A percentile compares a stretch with the other conserved stretches of the same genome.
These are phyloP conservation scores for Cystobasidium slooffiae DNA, from an alignment of 1,284 basidiomycete species.

Conservation along the genomic window DNA sequence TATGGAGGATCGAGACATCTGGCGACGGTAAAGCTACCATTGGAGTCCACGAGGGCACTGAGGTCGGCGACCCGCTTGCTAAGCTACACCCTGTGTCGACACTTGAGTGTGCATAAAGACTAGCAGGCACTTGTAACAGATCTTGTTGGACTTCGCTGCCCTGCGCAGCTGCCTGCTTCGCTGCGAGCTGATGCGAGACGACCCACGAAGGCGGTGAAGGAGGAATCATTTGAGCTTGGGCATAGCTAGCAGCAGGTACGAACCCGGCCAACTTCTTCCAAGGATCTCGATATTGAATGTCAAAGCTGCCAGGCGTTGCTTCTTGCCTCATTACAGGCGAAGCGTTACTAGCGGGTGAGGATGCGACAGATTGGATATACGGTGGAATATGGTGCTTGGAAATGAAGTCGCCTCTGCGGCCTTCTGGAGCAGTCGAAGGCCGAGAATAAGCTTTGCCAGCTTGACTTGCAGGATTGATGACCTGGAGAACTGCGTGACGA, in stretches of 20 bases:
- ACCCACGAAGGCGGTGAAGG: background rate
- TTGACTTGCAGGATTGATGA: background rate
- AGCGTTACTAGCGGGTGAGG: background rate
- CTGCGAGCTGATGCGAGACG: background rate
- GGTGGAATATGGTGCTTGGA: background rate
- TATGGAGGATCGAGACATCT: slow-evolving; percentile 2
- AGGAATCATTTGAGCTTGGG: background rate
- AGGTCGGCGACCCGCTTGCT: background rate
- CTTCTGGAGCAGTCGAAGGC: background rate
- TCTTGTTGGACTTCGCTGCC: background rate
- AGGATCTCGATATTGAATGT: slow-evolving; percentile 5
- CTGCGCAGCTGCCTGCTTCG: background rate
- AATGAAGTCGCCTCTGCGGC: background rate
- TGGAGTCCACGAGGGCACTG: slow-evolving; percentile 10
- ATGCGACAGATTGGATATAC: background rate
- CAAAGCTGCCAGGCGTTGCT: background rate
- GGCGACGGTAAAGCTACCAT: slow-evolving; percentile 16
- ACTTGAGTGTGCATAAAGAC: background rate
- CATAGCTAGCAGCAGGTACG: slow-evolving; percentile 2
- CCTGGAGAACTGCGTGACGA: background rate
- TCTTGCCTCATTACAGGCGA: slow-evolving; percentile 3
- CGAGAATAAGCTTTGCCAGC: background rate
- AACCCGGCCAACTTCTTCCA: background rate
- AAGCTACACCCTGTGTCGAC: background rate
- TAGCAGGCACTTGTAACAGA: background rate